Percentiles rank a stretch among this genome's conserved stretches.
These are phyloP conservation scores for Tylopilus sp. DNA, from an alignment of 768 basidiomycete species.

Conservation along the genomic window DNA sequence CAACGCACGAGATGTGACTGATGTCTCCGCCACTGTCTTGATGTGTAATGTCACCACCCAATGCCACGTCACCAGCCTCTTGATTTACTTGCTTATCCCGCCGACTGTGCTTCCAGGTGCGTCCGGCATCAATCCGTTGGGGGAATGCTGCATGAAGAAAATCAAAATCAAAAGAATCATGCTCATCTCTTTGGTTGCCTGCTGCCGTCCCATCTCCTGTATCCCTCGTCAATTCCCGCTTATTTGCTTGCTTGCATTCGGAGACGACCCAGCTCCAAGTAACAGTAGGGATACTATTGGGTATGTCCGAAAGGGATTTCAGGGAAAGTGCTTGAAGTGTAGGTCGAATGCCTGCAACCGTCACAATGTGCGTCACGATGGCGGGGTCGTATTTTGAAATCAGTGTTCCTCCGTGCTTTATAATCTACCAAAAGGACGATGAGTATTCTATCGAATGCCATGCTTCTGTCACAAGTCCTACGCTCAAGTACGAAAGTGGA, in stretches of 20 bases:
- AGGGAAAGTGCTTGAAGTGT: conserved; percentile 44
- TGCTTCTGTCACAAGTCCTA: too few relatives aligned
- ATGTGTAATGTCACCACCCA: not conserved
- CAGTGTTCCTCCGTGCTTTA: conserved; percentile 59
- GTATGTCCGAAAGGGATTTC: conserved; percentile 52
- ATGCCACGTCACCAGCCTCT: not conserved
- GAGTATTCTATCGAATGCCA: conserved; percentile 1
- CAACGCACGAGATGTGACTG: conserved; percentile 49
- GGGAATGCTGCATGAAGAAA: conserved; percentile 48
- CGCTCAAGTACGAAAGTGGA: not conserved
- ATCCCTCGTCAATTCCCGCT: conserved; percentile 1
- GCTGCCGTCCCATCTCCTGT: conserved; percentile 2
- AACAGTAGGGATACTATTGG: conserved; percentile 60
- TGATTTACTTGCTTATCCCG: not conserved
- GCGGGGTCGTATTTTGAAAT: conserved; percentile 53
- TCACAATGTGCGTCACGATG: conserved; percentile 65
- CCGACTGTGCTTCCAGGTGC: conserved; percentile 16
- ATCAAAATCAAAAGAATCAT: conserved; percentile 31
- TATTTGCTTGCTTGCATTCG: conserved; percentile 31
- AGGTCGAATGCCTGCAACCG: conserved; percentile 34
- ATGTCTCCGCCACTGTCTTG: conserved; percentile 30
- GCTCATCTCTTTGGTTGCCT: conserved; percentile 1
- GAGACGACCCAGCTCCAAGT: conserved; percentile 60
- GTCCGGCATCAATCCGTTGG: conserved; percentile 46
- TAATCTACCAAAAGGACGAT: conserved; percentile 42